Evolutionary conservation across 352 stramenopile genomes (phyloP), one percentile per base, ranked within the genome.

Genomic region (Blastocystis sp.): DNA sequence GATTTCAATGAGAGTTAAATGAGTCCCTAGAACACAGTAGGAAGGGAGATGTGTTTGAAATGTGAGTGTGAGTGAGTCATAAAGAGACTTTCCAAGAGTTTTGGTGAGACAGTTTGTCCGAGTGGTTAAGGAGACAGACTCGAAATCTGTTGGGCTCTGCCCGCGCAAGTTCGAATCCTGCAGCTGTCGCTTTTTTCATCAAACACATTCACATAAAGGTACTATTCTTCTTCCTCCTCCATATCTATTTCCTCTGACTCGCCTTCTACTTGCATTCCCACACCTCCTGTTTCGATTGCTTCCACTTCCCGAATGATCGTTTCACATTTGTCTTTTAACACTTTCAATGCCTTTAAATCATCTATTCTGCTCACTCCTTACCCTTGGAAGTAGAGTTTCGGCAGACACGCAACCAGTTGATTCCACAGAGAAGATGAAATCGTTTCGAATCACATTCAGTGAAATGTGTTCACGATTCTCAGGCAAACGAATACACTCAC

Each of bases 381-480:
- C 76, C 3, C 53, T 30, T 22, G 57, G 57, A 13, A 91, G 76
- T 30, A 91, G 27, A 54, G 27, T 54, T 27, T 48, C 30, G 0
- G 89, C 51, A n/a, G 70, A 78, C 0, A 91, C 35, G 6, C 57
- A 73, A 48, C 90, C 90, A 1, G 90, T 88, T 51, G 51, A 89
- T 70, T 92, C 90, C n/a, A 92, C 90, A 27, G 82, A 90, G 60
- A 92, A 92, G 59, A 92, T 92, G 62, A 92, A 92, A 54, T 92
- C 90, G n/a, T 91, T 81, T 30, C 68, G 75, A 24, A 89, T 80
- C 40, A 90, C 58, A n/a, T 89, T 66, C 35, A 92, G 37, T 35
- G 60, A 30, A 19, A 92, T 90, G 9, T 37, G n/a, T n/a, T 90
- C 59, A 22, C 58, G 30, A 30, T 75, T 91, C 48, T 90, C 78